Conservation (phyloP, 768 basidiomycete genomes). For the Leccinum uliginosum region DNA sequence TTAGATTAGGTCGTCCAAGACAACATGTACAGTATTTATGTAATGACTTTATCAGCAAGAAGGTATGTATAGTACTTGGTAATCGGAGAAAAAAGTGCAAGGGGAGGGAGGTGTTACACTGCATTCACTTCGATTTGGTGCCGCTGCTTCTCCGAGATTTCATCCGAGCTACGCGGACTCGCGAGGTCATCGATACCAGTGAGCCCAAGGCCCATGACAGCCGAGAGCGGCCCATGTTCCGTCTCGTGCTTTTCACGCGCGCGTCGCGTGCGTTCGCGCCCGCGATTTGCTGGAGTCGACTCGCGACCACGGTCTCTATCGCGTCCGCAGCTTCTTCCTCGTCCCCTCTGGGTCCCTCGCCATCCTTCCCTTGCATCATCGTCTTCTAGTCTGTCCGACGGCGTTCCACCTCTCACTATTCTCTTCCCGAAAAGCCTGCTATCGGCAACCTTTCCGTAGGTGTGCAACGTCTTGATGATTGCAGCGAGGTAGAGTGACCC, state of each 20-base stretch:
- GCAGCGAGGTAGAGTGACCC: constrained; percentile 60
- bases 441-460: constrained; percentile 40
- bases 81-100: neutral
- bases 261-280: constrained; percentile 8
- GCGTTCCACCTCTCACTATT: neutral
- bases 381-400: neutral
- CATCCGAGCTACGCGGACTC: constrained; percentile 10
- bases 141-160: constrained; percentile 13
- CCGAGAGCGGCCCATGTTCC: constrained; percentile 19
- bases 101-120: neutral
- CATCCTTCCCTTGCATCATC: constrained; percentile 1
- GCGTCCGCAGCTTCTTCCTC: neutral
- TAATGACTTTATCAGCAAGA: neutral
- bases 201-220: constrained; percentile 28
- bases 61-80: no score
- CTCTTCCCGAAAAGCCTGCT: neutral
- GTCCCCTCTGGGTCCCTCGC: constrained; percentile 4
- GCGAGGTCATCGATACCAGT: constrained; percentile 18
- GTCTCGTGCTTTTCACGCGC: constrained; percentile 2
- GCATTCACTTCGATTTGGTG: neutral
- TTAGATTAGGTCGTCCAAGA: neutral
- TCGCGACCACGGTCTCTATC: constrained; percentile 1
- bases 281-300: constrained; percentile 3
- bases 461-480: constrained; percentile 58
- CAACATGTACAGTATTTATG: neutral